phyloP scores from a whole-genome alignment of 805 yeast species.

The Hanseniaspora pseudoguilliermondii region DNA sequence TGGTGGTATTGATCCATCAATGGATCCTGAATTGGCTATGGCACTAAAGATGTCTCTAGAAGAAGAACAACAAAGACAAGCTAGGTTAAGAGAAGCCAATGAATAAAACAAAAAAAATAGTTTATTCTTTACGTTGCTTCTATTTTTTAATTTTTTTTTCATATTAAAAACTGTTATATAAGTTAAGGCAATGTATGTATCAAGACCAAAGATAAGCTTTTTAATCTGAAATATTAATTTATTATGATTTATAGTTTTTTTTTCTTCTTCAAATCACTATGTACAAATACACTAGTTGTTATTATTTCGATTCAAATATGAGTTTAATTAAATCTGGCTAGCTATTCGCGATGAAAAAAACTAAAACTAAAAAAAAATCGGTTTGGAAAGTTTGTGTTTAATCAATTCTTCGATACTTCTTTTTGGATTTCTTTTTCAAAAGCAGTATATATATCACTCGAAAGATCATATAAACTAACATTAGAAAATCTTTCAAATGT shows the following conservation, averaged over 20 bases:
- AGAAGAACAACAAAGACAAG: constrained; percentile 88
- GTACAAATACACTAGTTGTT: no score
- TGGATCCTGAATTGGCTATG: constrained; percentile 94
- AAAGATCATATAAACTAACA: no score
- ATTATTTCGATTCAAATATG: no score
- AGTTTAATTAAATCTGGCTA: no score
- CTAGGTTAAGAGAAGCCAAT: constrained; percentile 38
- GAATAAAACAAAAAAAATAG: background rate
- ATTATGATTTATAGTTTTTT: no score
- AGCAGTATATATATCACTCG: background rate
- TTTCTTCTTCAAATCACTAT: no score
- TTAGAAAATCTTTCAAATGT: no score
- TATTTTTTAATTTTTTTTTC: background rate
- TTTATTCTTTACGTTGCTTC: background rate
- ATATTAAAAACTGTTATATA: background rate
- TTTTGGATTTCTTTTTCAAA: background rate
- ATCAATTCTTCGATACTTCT: background rate
- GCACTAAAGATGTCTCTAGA: constrained; percentile 89
- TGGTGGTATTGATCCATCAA: constrained; percentile 65
- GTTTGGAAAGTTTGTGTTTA: background rate
- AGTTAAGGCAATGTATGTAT: background rate
- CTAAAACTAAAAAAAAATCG: background rate
- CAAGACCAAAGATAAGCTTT: no score
- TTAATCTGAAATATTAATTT: no score
- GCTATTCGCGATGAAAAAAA: no score